Evolutionary conservation across 2,329 filamentous ascomycete genomes (phyloP).

Genomic region (Coleophoma cylindrospora): DNA sequence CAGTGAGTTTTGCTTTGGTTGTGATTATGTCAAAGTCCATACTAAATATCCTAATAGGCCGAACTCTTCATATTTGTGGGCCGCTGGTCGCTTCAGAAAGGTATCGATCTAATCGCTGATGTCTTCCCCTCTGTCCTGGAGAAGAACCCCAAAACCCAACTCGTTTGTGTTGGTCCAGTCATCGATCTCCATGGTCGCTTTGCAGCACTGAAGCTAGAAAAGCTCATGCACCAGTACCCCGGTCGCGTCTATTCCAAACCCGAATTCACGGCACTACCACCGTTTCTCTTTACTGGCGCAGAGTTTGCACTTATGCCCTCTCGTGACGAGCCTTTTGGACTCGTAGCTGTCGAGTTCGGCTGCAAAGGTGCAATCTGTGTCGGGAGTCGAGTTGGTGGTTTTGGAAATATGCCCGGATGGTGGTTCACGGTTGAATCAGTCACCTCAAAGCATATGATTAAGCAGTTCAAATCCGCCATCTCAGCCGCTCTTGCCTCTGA

Average conservation of each 20-base stretch:
- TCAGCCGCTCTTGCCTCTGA: slow-evolving; percentile 53
- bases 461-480: slow-evolving; percentile 60
- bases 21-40: background rate
- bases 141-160: slow-evolving; percentile 50
- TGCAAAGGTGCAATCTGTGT: slow-evolving; percentile 63
- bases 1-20: slow-evolving; percentile 16
- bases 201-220: slow-evolving; percentile 57
- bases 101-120: slow-evolving; percentile 62
- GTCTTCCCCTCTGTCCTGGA: slow-evolving; percentile 61
- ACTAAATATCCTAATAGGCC: slow-evolving; percentile 27
- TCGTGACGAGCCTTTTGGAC: slow-evolving; percentile 62
- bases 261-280: slow-evolving; percentile 60
- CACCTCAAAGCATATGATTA: slow-evolving; percentile 54
- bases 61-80: slow-evolving; percentile 65
- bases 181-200: slow-evolving; percentile 66
- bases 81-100: slow-evolving; percentile 65
- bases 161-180: slow-evolving; percentile 59
- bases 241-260: slow-evolving; percentile 60
- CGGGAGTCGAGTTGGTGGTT: slow-evolving; percentile 58
- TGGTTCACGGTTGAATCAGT: slow-evolving; percentile 65
- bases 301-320: slow-evolving; percentile 65
- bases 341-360: slow-evolving; percentile 65
- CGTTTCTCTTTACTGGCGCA: slow-evolving; percentile 62
- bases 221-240: slow-evolving; percentile 60
- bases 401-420: slow-evolving; percentile 65